These are phyloP conservation scores for Didymella segeticola DNA, from an alignment of 2,329 filamentous ascomycete genomes.

Conservation along the genomic window DNA sequence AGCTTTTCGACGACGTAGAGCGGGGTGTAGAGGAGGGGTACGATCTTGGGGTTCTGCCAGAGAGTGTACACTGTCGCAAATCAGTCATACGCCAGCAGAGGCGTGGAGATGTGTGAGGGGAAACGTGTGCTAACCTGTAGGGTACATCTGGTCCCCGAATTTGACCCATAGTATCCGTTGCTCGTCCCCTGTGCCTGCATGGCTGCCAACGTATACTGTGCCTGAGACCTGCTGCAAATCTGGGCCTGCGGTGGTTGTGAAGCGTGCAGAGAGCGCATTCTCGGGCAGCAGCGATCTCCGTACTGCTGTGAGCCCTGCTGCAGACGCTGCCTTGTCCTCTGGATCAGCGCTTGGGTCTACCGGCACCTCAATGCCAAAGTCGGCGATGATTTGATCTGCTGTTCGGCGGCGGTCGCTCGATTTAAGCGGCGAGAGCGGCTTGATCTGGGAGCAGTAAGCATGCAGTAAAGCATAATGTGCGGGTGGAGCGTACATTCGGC, in stretches of 20 bases:
- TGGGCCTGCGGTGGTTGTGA: constrained; percentile 69
- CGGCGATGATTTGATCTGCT: constrained; percentile 70
- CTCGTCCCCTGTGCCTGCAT: constrained; percentile 59
- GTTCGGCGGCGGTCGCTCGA: constrained; percentile 72
- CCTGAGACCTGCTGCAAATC: constrained; percentile 67
- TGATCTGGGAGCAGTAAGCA: constrained; percentile 60
- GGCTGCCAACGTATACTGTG: constrained; percentile 68
- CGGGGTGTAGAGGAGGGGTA: constrained; percentile 70
- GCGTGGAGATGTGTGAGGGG: background rate
- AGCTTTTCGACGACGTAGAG: constrained; percentile 68
- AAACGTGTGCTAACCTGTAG: constrained; percentile 46
- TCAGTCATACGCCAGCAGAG: constrained; percentile 14
- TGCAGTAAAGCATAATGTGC: background rate
- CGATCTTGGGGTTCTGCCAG: constrained; percentile 67
- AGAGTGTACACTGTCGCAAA: constrained; percentile 64
- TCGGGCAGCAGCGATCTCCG: constrained; percentile 69
- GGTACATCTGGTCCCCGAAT: constrained; percentile 63
- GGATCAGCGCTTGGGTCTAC: constrained; percentile 44
- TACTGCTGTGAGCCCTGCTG: constrained; percentile 57
- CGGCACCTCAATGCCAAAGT: constrained; percentile 62
- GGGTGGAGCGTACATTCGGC: constrained; percentile 55
- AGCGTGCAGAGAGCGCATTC: constrained; percentile 66
- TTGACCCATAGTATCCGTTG: constrained; percentile 70
- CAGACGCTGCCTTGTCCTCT: constrained; percentile 53
- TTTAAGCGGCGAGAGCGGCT: constrained; percentile 69